phyloP scores from a whole-genome alignment of 176 grass and related monocot species.

The Aegilops umbellulata region DNA sequence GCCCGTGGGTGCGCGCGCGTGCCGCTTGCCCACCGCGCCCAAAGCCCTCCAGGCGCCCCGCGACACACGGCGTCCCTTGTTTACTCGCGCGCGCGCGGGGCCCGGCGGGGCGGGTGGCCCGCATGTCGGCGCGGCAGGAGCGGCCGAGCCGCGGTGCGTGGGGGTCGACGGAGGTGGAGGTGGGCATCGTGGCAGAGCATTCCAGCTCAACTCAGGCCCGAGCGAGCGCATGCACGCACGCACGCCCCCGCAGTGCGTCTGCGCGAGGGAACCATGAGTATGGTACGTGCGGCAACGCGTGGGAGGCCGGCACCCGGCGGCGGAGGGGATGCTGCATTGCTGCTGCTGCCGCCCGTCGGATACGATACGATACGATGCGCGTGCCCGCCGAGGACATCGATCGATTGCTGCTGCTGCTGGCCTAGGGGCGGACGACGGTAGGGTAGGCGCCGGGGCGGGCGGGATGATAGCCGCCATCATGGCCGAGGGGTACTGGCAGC shows the following conservation, averaged over 20 bases:
- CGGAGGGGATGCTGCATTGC: neutral
- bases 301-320: too few relatives aligned
- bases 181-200: constrained; percentile 34
- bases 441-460: neutral
- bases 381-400: neutral
- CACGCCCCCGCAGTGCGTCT: neutral
- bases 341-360: neutral
- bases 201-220: constrained; percentile 8
- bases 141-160: fast-evolving
- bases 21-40: constrained; percentile 23
- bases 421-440: neutral
- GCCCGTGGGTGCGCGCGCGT: constrained; percentile 23
- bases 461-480: constrained; percentile 5
- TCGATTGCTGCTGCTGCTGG: too few relatives aligned
- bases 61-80: neutral
- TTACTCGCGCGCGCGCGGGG: neutral
- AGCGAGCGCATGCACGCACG: neutral
- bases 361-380: neutral
- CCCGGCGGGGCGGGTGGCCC: neutral
- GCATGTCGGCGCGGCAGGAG: neutral
- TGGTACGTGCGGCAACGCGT: neutral
- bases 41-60: neutral
- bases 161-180: constrained; percentile 27
- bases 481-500: neutral
- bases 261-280: neutral